Percentiles rank a stretch among this genome's conserved stretches.
Evolutionary conservation across 176 grass and related monocot genomes (phyloP).

Genomic region (Olyra latifolia): DNA sequence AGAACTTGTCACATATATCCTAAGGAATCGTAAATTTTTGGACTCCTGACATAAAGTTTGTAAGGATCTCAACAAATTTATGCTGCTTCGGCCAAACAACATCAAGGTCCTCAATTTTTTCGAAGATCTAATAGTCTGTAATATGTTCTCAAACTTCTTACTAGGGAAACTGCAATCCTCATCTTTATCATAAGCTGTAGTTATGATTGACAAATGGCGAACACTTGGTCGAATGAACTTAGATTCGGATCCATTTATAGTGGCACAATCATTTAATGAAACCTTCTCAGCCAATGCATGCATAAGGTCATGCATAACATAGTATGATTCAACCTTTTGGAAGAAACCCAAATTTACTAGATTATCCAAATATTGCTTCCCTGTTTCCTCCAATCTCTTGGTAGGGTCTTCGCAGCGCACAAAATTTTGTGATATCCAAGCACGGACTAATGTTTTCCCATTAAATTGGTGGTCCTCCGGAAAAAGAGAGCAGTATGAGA

Average conservation of each 20-base stretch:
- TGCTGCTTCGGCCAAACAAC: not conserved
- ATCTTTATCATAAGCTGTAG: no score
- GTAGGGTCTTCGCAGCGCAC: not conserved
- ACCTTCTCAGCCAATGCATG: no score
- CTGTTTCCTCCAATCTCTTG: slow-evolving; percentile 36
- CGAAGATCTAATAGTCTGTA: no score
- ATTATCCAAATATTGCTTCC: slow-evolving; percentile 2
- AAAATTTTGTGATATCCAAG: slow-evolving; percentile 56
- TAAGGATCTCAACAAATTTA: not conserved
- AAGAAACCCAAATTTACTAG: slow-evolving; percentile 30
- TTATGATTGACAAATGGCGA: no score
- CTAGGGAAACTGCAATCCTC: no score
- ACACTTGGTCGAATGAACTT: no score
- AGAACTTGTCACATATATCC: not conserved
- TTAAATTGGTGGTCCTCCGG: slow-evolving; percentile 12
- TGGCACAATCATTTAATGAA: no score
- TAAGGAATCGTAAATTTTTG: not conserved
- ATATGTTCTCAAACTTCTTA: no score
- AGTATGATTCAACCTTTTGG: not conserved
- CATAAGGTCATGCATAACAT: slow-evolving; percentile 42
- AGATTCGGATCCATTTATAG: no score
- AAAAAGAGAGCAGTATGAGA: slow-evolving; percentile 31
- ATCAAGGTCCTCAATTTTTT: slow-evolving; percentile 45
- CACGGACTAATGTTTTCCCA: not conserved
- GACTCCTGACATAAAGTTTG: not conserved